Percentiles rank a stretch among this genome's conserved stretches.
phyloP scores from a whole-genome alignment of 169 alveolate species.

The Plasmodium blacklocki region DNA sequence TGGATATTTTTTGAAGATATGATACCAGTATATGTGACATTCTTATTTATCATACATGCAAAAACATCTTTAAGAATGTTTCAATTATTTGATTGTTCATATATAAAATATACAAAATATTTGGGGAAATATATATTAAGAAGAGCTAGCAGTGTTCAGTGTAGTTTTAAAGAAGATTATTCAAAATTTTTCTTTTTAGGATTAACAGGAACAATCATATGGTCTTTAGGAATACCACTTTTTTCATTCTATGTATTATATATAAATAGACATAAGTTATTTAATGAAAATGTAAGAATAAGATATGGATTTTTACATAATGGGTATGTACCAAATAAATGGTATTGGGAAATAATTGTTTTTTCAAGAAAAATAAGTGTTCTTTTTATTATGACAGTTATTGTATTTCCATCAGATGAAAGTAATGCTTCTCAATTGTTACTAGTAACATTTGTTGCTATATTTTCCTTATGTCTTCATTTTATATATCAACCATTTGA shows the following conservation, averaged over 20 bases:
- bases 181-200: slow-evolving; percentile 84
- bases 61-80: slow-evolving; percentile 86
- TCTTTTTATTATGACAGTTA: slow-evolving; percentile 85
- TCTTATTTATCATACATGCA: slow-evolving; percentile 86
- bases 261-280: slow-evolving; percentile 82
- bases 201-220: slow-evolving; percentile 83
- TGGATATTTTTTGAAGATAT: slow-evolving; percentile 87
- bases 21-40: slow-evolving; percentile 91
- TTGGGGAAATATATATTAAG: slow-evolving; percentile 83
- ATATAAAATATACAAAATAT: slow-evolving; percentile 75
- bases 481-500: slow-evolving; percentile 88
- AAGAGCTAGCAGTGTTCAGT: slow-evolving; percentile 87
- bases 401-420: slow-evolving; percentile 82
- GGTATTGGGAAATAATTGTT: slow-evolving; percentile 91
- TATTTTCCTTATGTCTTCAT: slow-evolving; percentile 83
- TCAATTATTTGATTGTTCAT: slow-evolving; percentile 87
- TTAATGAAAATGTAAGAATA: slow-evolving; percentile 84
- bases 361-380: slow-evolving; percentile 86
- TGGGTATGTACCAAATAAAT: slow-evolving; percentile 86
- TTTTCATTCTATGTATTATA: slow-evolving; percentile 84
- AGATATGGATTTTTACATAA: slow-evolving; percentile 90
- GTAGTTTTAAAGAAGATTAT: slow-evolving; percentile 80
- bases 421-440: slow-evolving; percentile 83
- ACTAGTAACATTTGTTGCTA: slow-evolving; percentile 85
- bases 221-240: slow-evolving; percentile 90